These are phyloP conservation scores for Colletotrichum sansevieriae DNA, from an alignment of 2,329 filamentous ascomycete genomes.

Conservation along the genomic window DNA sequence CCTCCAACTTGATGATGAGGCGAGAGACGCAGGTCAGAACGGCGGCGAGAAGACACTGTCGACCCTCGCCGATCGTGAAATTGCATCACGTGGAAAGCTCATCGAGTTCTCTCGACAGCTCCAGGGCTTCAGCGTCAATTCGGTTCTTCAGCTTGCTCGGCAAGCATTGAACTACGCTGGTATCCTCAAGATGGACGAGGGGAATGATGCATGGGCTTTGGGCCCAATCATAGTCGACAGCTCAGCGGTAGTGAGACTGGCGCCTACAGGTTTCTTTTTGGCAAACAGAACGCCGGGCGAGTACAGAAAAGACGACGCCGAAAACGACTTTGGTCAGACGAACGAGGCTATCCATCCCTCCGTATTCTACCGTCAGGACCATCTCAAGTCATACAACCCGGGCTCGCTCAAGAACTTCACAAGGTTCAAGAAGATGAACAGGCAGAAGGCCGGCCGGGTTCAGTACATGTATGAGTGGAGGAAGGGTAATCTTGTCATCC, in stretches of 20 bases:
- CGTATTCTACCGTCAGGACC: constrained; percentile 14
- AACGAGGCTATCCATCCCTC: constrained; percentile 38
- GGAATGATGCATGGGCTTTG: constrained; percentile 29
- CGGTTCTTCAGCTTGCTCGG: not conserved
- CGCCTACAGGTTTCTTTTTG: not conserved
- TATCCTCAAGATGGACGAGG: not conserved
- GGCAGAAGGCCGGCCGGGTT: not conserved
- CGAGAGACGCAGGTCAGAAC: too few species aligned
- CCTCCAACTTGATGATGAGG: not conserved
- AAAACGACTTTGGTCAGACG: constrained; percentile 10
- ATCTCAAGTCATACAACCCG: constrained; percentile 5
- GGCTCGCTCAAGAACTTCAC: not conserved
- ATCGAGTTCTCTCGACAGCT: not conserved
- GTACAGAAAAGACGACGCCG: constrained; percentile 30
- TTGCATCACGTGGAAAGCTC: constrained; percentile 1
- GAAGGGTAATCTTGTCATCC: constrained; percentile 16
- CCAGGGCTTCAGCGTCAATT: too few species aligned
- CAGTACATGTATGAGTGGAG: constrained; percentile 27
- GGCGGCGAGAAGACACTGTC: not conserved
- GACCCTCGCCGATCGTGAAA: constrained; percentile 26
- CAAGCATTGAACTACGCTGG: not conserved
- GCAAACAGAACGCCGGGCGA: not conserved
- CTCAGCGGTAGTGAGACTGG: constrained; percentile 3
- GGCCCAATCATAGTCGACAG: constrained; percentile 25
- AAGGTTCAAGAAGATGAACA: not conserved